These are phyloP conservation scores for Agastache rugosa DNA, from an alignment of 257 asterid species.

Conservation along the genomic window DNA sequence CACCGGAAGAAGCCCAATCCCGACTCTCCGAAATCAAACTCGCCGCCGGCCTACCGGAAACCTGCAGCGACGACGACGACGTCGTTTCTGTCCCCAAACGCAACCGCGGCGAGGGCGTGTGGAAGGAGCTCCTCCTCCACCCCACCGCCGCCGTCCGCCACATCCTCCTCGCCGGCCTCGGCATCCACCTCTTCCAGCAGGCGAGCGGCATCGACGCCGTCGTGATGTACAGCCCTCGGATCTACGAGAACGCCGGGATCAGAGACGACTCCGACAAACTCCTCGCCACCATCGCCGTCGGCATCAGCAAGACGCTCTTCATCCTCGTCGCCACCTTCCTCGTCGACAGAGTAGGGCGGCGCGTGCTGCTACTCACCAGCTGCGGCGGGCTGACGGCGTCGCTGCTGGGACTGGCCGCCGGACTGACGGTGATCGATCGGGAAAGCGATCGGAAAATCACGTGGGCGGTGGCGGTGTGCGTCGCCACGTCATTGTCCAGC, in stretches of 20 bases:
- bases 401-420: slow-evolving; percentile 10
- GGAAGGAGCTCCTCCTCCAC: slow-evolving; percentile 44
- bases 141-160: slow-evolving; percentile 39
- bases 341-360: no score
- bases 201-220: slow-evolving; percentile 48
- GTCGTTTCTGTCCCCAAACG: slow-evolving; percentile 24
- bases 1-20: slow-evolving; percentile 34
- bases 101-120: slow-evolving; percentile 34
- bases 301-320: slow-evolving; percentile 40
- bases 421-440: slow-evolving; percentile 25
- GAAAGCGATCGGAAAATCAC: not conserved
- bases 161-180: slow-evolving; percentile 40
- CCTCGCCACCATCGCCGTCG: slow-evolving; percentile 50
- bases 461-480: not conserved
- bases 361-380: no score
- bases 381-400: no score
- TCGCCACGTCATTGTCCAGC: slow-evolving; percentile 8
- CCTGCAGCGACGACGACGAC: no score
- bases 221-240: slow-evolving; percentile 46
- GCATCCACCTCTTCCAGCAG: slow-evolving; percentile 48
- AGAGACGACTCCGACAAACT: slow-evolving; percentile 32
- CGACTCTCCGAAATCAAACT: slow-evolving; percentile 38
- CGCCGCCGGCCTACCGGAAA: slow-evolving; percentile 47
- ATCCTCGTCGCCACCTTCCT: not conserved
- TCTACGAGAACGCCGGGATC: slow-evolving; percentile 42